These are phyloP conservation scores for Citrus reticulata DNA, from an alignment of 345 rosid genomes.

Conservation along the genomic window DNA sequence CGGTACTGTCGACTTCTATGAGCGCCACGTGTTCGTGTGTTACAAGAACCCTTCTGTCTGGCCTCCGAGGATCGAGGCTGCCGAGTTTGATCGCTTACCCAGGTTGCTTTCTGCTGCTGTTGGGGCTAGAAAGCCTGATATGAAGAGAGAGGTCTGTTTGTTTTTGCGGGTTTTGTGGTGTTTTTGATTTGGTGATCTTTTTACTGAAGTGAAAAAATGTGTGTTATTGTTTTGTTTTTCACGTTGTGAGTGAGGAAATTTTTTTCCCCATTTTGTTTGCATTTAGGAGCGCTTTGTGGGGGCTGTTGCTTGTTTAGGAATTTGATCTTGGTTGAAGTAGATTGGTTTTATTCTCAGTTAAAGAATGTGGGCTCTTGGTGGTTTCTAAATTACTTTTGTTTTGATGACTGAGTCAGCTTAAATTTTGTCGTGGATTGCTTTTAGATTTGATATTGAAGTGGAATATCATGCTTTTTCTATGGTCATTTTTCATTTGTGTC, in stretches of 20 bases:
- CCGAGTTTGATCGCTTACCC: constrained; percentile 99
- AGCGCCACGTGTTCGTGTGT: constrained; percentile 88
- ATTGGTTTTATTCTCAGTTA: constrained; percentile 5
- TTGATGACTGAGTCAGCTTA: constrained; percentile 1
- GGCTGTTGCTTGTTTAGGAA: neutral
- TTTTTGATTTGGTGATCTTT: neutral
- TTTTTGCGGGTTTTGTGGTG: neutral
- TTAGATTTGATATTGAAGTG: neutral
- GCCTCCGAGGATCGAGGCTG: constrained; percentile 95
- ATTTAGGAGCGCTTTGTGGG: neutral
- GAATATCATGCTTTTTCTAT: neutral
- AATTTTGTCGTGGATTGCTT: neutral
- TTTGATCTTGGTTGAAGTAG: neutral
- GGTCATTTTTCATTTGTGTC: neutral
- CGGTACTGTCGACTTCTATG: constrained; percentile 79
- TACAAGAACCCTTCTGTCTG: constrained; percentile 94
- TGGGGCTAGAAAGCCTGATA: constrained; percentile 49
- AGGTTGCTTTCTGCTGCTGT: constrained; percentile 87
- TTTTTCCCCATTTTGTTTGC: neutral
- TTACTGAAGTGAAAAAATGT: neutral
- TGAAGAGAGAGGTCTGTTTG: constrained; percentile 61
- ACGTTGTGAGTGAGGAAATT: neutral
- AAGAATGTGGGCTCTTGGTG: neutral
- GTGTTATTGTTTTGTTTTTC: neutral
- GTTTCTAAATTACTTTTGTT: neutral